These are phyloP conservation scores for Stemphylium beticola DNA, from an alignment of 2,329 filamentous ascomycete species.

Conservation along the genomic window DNA sequence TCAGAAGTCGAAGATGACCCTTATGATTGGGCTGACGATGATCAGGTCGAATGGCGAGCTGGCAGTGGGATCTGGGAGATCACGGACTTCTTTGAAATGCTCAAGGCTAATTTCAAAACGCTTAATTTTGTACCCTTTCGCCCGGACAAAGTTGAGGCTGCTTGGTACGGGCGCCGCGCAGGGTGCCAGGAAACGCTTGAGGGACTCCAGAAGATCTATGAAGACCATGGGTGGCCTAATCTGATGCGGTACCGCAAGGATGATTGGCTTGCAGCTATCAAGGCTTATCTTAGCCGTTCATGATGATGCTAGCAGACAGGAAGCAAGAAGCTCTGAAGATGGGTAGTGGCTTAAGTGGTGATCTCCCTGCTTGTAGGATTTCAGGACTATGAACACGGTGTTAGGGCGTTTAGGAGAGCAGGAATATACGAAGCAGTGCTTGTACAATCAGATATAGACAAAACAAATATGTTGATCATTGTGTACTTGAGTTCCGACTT, in stretches of 20 bases:
- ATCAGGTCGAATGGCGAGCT: conserved; percentile 15
- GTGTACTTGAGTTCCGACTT: too few species aligned
- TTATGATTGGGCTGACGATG: conserved; percentile 1
- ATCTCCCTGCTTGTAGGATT: too few species aligned
- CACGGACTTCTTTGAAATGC: conserved; percentile 17
- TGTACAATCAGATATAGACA: too few species aligned
- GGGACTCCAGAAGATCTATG: conserved; percentile 13
- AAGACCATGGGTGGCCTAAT: conserved; percentile 18
- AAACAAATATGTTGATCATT: too few species aligned
- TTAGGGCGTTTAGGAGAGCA: too few species aligned
- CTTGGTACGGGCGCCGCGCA: too few species aligned
- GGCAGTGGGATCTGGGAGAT: conserved; percentile 14
- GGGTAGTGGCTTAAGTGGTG: too few species aligned
- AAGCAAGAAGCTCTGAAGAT: too few species aligned
- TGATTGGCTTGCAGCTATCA: conserved; percentile 2
- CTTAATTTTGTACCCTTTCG: conserved; percentile 17
- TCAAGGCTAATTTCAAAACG: conserved; percentile 12
- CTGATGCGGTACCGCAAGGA: conserved; percentile 6
- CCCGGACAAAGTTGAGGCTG: too few species aligned
- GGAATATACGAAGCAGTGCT: too few species aligned
- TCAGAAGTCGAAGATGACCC: conserved; percentile 3
- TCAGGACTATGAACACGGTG: too few species aligned
- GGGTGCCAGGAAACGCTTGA: conserved; percentile 1
- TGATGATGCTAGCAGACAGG: too few species aligned
- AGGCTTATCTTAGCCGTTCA: background rate